A percentile compares a stretch with the other conserved stretches of the same genome.
Evolutionary conservation across 441 rosid species (phyloP).

Genomic region (Flueggea neowawraea): DNA sequence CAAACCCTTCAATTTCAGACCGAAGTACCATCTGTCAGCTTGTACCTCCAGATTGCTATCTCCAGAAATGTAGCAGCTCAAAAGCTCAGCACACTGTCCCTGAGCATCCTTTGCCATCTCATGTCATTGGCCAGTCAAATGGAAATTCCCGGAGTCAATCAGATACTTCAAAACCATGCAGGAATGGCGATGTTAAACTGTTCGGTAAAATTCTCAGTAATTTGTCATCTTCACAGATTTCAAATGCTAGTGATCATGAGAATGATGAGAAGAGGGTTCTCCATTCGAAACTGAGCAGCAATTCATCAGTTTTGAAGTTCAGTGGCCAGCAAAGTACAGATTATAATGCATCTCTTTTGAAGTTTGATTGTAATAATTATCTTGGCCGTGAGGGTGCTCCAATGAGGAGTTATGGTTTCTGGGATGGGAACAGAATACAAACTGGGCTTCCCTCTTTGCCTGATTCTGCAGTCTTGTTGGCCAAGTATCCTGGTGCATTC

Average conservation of each 20-base stretch:
- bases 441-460: slow-evolving; percentile 73
- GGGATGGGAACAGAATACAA: slow-evolving; percentile 89
- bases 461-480: slow-evolving; percentile 59
- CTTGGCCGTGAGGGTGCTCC: slow-evolving; percentile 66
- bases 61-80: slow-evolving; percentile 50
- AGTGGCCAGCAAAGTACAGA: slow-evolving; percentile 28
- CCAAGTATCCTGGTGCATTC: slow-evolving; percentile 82
- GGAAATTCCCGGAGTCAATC: slow-evolving; percentile 35
- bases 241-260: slow-evolving; percentile 28
- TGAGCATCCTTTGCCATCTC: slow-evolving; percentile 37
- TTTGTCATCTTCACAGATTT: slow-evolving; percentile 23
- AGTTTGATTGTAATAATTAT: slow-evolving; percentile 43
- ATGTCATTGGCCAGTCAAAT: slow-evolving; percentile 28
- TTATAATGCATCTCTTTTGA: slow-evolving; percentile 28
- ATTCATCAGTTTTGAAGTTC: slow-evolving; percentile 38
- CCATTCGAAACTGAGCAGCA: slow-evolving; percentile 30
- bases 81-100: slow-evolving; percentile 25
- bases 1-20: slow-evolving; percentile 34
- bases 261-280: slow-evolving; percentile 34
- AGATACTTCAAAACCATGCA: slow-evolving; percentile 40
- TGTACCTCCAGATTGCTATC: slow-evolving; percentile 45
- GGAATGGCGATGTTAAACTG: slow-evolving; percentile 74
- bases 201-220: slow-evolving; percentile 81
- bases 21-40: slow-evolving; percentile 20
- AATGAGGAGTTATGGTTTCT: slow-evolving; percentile 61